Base-by-base conservation (phyloP, 148 eudicot species). In the Fagopyrum homotropicum region DNA sequence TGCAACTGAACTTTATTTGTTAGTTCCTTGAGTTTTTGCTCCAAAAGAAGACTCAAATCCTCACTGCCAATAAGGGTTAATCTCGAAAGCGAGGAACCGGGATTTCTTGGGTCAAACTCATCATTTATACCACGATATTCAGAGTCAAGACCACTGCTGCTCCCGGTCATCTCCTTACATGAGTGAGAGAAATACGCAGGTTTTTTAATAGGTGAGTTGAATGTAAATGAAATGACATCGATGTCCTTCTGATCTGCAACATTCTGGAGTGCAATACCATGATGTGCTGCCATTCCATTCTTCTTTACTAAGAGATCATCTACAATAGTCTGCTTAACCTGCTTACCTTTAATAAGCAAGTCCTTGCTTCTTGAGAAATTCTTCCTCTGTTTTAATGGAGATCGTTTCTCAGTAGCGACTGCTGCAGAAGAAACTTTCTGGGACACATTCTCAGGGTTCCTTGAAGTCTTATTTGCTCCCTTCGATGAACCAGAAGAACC, bases 211-310 rank as follows among this genome's bases (percentile, higher is more conserved):
- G 99, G 99, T 54, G 99, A 95, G 14, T 91, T 90, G 72, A 95
- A 95, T 30, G 96, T 95, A 83, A 95, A 95, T 4, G 99, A 95
- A 73, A 95, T 89, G 56, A 95, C 94, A 85, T 95, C 97, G 84
- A 87, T 84, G 77, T 77, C 87, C 82, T 82, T 78, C 29, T 83
- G 86, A 74, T 79, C 79, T 79, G 73, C 77, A 69, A 7, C 73
- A 26, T 15, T 75, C n/a, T 83, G 88, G 63, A 72, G 70, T 12
- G 88, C 71, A 75, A 78, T 68, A 79, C 83, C 88, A 63, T 82
- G 82, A 73, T 82, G 86, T 15, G 72, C 80, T 77, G 87, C 76
- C 72, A 83, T 86, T 44, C 80, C 88, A 75, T 77, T 84, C 70
- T 79, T 81, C 54, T 35, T 78, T 55, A 72, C 79, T 56, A 49